Percentiles rank a stretch among this genome's conserved stretches.
Conservation (phyloP, 2,329 filamentous ascomycete genomes). For the Neopestalotiopsis rosae region DNA sequence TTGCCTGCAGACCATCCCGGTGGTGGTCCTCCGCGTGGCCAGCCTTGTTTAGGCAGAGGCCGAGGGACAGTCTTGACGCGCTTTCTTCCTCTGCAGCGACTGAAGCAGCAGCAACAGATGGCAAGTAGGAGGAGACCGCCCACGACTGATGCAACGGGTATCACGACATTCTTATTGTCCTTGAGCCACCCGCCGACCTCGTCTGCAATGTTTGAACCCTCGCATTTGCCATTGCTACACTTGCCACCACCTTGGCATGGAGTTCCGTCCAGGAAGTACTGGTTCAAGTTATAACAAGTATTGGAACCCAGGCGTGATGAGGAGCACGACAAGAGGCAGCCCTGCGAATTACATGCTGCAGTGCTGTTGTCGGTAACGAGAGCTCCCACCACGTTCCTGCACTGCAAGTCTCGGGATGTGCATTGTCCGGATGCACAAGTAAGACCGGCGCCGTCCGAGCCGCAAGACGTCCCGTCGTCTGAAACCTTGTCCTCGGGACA, state of each 20-base stretch:
- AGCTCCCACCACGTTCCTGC: constrained; percentile 80
- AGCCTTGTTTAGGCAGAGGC: constrained; percentile 31
- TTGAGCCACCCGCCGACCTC: constrained; percentile 79
- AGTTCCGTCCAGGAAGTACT: constrained; percentile 95
- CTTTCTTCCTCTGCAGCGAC: constrained; percentile 53
- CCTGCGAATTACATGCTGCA: constrained; percentile 74
- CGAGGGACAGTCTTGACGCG: constrained; percentile 32
- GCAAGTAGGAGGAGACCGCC: constrained; percentile 75
- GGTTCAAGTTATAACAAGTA: constrained; percentile 77
- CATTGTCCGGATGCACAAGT: constrained; percentile 92
- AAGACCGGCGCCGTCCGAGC: constrained; percentile 64
- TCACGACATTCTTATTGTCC: constrained; percentile 79
- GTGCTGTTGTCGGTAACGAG: constrained; percentile 78
- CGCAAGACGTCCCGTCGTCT: constrained; percentile 75
- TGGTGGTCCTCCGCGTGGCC: constrained; percentile 23
- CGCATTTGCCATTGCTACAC: constrained; percentile 80
- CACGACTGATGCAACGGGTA: constrained; percentile 75
- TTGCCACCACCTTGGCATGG: constrained; percentile 79
- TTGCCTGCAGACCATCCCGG: constrained; percentile 17
- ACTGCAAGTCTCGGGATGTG: constrained; percentile 89
- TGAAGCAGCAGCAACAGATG: constrained; percentile 70
- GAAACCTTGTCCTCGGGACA: constrained; percentile 78
- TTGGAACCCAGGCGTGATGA: constrained; percentile 70
- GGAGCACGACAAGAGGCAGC: constrained; percentile 79
- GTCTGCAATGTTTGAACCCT: constrained; percentile 70